Base-by-base conservation (phyloP, 2,329 filamentous ascomycete species). In the Cladosporium velox region DNA sequence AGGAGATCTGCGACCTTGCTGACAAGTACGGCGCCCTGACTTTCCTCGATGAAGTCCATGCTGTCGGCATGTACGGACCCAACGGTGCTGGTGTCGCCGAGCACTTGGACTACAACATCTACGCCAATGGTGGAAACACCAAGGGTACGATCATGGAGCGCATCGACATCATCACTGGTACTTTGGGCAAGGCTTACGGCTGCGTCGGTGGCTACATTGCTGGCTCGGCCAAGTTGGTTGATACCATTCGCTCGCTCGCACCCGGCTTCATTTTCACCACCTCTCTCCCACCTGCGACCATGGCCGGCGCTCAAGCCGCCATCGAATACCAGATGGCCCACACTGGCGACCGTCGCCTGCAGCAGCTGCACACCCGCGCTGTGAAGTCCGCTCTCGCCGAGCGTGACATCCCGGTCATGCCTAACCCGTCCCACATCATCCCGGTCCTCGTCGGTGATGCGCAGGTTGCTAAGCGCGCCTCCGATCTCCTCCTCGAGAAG, bases 231-330 rank as follows among this genome's bases (percentile, higher is more conserved):
- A 91, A 90, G 76, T 85, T 99, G 72, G 90, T 99, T 38, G 95
- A 99, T 79, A 91, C 92, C 68, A 91, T 99, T 73, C 91, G 95
- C 62, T 98, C 95, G 10, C 88, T 98, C 49, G 95, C 95, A 1
- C 93, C 95, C 4, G 95, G 95, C 32, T 99, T 99, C 82, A 99
- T 99, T 79, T 99, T 99, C 83, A 99, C 95, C 57, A 99, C 95
- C 5, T 96, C 93, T 11, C 88, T 99, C 14, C 95, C 95, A 4
- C 95, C 95, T 0, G 93, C 95, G 15, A 96, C 93, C 69, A 99
- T 99, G 95, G 93, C 95, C 24, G 95, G 95, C 64, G 95, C 95
- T 26, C 88, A 89, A 77, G 85, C 92, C 0, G 93, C 95, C 41
- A 98, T 99, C 74, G 91, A 97, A 76, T 97, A 98, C 78, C 95